Conservation (phyloP, 2,329 filamentous ascomycete genomes). For the Aspergillus nomiae region DNA sequence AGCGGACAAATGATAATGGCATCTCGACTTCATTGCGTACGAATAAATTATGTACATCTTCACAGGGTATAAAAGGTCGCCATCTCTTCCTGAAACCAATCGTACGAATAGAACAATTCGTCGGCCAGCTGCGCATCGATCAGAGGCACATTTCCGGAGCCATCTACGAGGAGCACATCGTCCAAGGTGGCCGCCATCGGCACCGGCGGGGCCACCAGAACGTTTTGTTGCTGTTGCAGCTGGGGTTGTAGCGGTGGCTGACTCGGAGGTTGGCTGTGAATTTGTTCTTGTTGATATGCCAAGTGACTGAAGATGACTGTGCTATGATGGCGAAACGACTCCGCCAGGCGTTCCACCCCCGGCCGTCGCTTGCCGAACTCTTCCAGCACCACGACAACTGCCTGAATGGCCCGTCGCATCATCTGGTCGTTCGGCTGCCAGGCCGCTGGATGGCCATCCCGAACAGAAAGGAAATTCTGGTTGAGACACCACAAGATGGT, state of each 20-base stretch:
- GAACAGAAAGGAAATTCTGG: constrained; percentile 38
- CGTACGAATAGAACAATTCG: constrained; percentile 40
- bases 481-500: constrained; percentile 45
- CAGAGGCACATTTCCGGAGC: constrained; percentile 31
- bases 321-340: constrained; percentile 42
- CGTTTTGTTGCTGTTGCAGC: constrained; percentile 13
- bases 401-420: constrained; percentile 40
- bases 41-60: constrained; percentile 11
- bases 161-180: constrained; percentile 37
- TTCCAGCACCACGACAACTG: constrained; percentile 38
- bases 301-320: constrained; percentile 41
- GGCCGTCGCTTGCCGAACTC: constrained; percentile 42
- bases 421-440: constrained; percentile 41
- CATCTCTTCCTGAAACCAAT: constrained; percentile 44
- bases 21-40: neutral
- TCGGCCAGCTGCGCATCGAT: constrained; percentile 40
- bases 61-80: constrained; percentile 42
- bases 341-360: constrained; percentile 39
- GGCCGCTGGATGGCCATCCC: constrained; percentile 29
- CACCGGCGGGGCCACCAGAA: constrained; percentile 26
- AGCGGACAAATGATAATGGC: neutral
- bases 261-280: constrained; percentile 17
- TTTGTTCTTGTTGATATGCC: constrained; percentile 37
- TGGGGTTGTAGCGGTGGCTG: constrained; percentile 14
- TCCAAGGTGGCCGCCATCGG: constrained; percentile 38